Evolutionary conservation across 225 moss, liverwort and hornwort genomes (phyloP).

Genomic region (Polytrichum commune): DNA sequence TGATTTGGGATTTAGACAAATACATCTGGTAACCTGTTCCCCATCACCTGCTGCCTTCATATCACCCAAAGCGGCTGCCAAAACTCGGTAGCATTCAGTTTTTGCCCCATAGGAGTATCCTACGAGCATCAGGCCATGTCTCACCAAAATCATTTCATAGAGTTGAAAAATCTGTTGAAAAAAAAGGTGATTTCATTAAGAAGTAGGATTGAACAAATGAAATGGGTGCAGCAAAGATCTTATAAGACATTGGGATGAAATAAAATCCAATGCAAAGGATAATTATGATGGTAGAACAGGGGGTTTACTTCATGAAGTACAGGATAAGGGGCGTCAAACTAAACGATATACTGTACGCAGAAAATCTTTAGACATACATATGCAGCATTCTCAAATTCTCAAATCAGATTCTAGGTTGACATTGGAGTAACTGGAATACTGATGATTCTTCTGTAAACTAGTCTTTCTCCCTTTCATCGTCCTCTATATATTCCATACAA

Average conservation of each 20-base stretch:
- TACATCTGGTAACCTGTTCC: constrained; percentile 51
- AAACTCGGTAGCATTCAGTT: constrained; percentile 58
- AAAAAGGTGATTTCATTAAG: too few species aligned
- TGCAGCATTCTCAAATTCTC: not conserved
- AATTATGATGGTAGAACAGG: not conserved
- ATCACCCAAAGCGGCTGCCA: constrained; percentile 59
- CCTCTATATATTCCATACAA: too few species aligned
- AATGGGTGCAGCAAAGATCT: not conserved
- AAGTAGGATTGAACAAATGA: not conserved
- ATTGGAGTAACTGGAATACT: too few species aligned
- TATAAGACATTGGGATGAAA: not conserved
- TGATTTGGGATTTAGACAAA: constrained; percentile 64
- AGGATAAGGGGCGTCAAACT: too few species aligned
- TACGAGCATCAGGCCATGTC: constrained; percentile 75
- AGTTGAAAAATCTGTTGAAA: constrained; percentile 51
- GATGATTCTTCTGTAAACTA: too few species aligned
- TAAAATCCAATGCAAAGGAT: too few species aligned
- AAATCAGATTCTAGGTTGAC: not conserved
- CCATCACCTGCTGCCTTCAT: constrained; percentile 58
- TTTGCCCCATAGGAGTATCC: constrained; percentile 75
- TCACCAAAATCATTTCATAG: constrained; percentile 75
- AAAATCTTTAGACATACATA: not conserved
- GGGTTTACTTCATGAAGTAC: too few species aligned
- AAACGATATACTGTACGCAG: not conserved
- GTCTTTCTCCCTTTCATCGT: too few species aligned